phyloP scores from a whole-genome alignment of 1,284 basidiomycete species.

The Ceratobasidium sp. region DNA sequence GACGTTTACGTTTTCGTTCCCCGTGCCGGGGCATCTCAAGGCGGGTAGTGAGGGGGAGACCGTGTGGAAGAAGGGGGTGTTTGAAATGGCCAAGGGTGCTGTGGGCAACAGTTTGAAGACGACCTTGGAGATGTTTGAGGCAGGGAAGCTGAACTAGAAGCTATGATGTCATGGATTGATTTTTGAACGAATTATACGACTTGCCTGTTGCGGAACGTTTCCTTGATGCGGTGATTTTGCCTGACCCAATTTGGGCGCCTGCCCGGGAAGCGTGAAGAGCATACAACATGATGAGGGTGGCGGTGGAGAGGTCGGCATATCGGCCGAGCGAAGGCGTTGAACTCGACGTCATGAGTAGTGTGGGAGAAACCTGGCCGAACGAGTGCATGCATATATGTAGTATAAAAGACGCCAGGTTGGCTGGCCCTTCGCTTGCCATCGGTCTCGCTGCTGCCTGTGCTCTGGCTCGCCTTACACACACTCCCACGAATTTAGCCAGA shows the following conservation, averaged over 20 bases:
- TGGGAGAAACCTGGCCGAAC: neutral
- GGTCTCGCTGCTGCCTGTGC: neutral
- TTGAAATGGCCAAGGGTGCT: neutral
- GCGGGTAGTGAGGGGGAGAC: neutral
- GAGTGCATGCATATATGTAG: neutral
- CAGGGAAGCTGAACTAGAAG: slow-evolving; percentile 36
- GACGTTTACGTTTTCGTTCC: slow-evolving; percentile 39
- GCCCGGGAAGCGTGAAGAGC: neutral
- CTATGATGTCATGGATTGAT: neutral
- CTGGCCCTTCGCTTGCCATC: neutral
- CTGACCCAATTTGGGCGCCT: neutral
- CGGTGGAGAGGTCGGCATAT: neutral
- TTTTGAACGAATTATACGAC: neutral
- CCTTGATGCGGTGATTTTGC: no score
- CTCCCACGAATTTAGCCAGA: neutral
- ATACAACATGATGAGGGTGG: neutral
- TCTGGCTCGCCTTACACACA: neutral
- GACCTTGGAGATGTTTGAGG: slow-evolving; percentile 37
- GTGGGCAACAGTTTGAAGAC: slow-evolving; percentile 22
- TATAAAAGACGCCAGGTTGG: neutral
- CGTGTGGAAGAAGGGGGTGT: slow-evolving; percentile 1
- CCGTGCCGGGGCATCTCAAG: neutral
- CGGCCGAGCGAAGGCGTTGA: neutral
- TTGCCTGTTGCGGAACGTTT: neutral
- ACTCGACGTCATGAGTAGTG: neutral